Evolutionary conservation across 139 green algal genomes (phyloP).

Genomic region (Closterium sp.): DNA sequence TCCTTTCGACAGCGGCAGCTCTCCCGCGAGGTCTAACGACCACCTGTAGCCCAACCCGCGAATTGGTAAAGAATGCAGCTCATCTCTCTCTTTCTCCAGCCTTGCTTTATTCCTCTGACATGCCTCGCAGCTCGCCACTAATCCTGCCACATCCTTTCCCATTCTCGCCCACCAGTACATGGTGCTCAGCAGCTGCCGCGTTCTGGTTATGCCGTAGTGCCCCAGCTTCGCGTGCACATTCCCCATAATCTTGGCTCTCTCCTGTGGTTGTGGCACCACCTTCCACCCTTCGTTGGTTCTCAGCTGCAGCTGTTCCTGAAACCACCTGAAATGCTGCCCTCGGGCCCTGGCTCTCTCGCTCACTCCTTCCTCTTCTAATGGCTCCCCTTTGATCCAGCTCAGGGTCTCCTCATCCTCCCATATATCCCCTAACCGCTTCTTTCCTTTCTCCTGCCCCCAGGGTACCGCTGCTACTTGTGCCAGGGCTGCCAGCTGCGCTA

Average conservation of each 20-base stretch:
- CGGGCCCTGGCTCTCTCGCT: neutral
- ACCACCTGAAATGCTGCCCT: neutral
- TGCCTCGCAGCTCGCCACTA: neutral
- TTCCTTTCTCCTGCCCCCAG: neutral
- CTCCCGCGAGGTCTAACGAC: slow-evolving; percentile 26
- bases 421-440: neutral
- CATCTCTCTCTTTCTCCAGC: too few relatives aligned
- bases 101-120: too few relatives aligned
- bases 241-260: too few relatives aligned
- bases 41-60: neutral
- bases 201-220: slow-evolving; percentile 5
- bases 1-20: neutral
- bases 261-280: neutral
- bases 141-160: neutral
- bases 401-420: neutral
- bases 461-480: neutral
- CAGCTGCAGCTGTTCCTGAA: neutral
- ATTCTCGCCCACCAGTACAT: neutral
- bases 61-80: neutral
- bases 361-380: neutral
- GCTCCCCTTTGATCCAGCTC: neutral
- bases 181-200: neutral
- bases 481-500: neutral
- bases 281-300: neutral
- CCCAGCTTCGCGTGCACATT: neutral